Conservation (phyloP, 768 basidiomycete species). For the Termitomyces sp. region DNA sequence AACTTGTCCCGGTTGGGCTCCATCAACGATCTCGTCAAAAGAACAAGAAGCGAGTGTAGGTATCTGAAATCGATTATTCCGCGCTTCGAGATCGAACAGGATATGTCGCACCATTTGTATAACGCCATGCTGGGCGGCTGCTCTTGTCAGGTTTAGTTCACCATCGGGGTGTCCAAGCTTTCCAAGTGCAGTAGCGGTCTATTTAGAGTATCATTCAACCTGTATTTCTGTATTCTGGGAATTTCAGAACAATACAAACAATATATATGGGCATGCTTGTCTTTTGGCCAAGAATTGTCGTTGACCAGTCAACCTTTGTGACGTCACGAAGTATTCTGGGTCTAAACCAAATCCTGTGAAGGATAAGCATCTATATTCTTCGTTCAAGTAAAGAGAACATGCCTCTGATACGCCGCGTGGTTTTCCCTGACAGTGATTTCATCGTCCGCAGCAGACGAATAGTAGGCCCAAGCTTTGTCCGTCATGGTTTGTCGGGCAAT, state of each 20-base stretch:
- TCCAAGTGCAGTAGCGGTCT: slow-evolving; percentile 81
- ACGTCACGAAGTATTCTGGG: slow-evolving; percentile 84
- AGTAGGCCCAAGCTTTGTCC: slow-evolving; percentile 93
- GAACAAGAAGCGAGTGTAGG: slow-evolving; percentile 94
- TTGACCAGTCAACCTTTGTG: slow-evolving; percentile 79
- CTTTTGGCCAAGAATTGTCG: slow-evolving; percentile 71
- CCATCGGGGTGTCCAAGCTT: slow-evolving; percentile 97
- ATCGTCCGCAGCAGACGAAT: slow-evolving; percentile 95
- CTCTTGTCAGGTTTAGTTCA: slow-evolving; percentile 85
- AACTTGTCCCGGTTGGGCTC: slow-evolving; percentile 68
- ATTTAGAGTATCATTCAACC: background rate
- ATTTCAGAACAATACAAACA: slow-evolving; percentile 28
- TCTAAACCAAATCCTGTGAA: slow-evolving; percentile 76
- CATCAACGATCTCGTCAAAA: slow-evolving; percentile 94
- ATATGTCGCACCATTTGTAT: slow-evolving; percentile 39
- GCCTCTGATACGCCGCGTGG: slow-evolving; percentile 88
- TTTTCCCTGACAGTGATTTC: slow-evolving; percentile 90
- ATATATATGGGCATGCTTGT: slow-evolving; percentile 80
- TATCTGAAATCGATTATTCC: slow-evolving; percentile 45
- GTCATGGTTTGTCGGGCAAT: slow-evolving; percentile 79
- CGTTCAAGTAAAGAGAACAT: background rate
- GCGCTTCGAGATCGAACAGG: background rate
- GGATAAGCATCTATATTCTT: background rate
- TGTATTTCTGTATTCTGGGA: no score
- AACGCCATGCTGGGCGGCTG: slow-evolving; percentile 70